Base-by-base conservation (phyloP, 306 rosid genomes). In the Pterocarpus macrocarpus region DNA sequence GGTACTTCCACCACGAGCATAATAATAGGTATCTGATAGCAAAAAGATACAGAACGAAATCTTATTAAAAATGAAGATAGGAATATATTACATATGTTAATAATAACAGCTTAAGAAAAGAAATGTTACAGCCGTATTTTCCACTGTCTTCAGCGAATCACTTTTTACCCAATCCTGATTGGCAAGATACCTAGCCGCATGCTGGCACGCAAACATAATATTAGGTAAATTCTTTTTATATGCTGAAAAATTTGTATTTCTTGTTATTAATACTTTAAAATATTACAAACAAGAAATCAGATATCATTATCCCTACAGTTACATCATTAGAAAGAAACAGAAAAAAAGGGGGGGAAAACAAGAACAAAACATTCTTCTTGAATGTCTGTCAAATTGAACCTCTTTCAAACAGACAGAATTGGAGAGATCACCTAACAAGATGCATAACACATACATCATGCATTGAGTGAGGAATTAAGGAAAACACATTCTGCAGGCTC, bases 1-100 rank as follows among this genome's bases (percentile, higher is more conserved):
- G 98, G 98, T 82, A 92, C 98, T 91, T 94, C 97, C 81, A 94
- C 97, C 88, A 91, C 97, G 64, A 94, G 97, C 98, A 91, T 94
- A 83, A 94, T 94, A 70, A 94, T 90, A 70, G 98, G 98, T 82
- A 94, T 92, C 98, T 94, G 81, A 78, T 41, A 81, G 16, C 75
- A 78, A 73, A 79, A 72, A 14, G 67, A 77, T 28, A 78, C 80
- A 76, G 61, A 36, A 81, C 82, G 61, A 87, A 86, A 43, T 70
- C 73, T 79, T 35, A 63, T 17, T 30, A 64, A 56, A 58, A 14
- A 78, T 9, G 30, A 69, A 36, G 71, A 71, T 35, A 64, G 47
- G 72, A 67, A 61, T 79, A 71, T 76, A 70, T 28, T 67, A 39
- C 64, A 58, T 67, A 47, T 16, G 57, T 61, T 36, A 61, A 58